These are phyloP conservation scores for Ogataea hybrid DNA, from an alignment of 1,139 yeast species.

Conservation along the genomic window DNA sequence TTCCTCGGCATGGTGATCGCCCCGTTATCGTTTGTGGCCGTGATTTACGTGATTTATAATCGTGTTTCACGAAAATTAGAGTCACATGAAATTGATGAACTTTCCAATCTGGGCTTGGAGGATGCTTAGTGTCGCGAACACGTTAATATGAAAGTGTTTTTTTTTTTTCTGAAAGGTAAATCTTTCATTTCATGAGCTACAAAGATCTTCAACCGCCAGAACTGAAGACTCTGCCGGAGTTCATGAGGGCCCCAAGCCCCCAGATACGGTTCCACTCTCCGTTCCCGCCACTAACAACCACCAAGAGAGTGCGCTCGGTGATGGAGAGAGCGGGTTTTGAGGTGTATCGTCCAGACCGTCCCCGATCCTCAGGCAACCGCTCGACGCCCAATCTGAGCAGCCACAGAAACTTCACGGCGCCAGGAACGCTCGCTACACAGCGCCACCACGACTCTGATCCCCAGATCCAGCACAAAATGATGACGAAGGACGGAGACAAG, in stretches of 20 bases:
- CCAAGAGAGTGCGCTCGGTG: slow-evolving; percentile 52
- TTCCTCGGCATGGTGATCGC: slow-evolving; percentile 62
- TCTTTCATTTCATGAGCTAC: slow-evolving; percentile 13
- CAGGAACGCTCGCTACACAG: slow-evolving; percentile 11
- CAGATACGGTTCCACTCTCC: slow-evolving; percentile 34
- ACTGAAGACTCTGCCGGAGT: slow-evolving; percentile 30
- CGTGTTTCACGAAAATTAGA: slow-evolving; percentile 50
- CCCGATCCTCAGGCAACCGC: slow-evolving; percentile 5
- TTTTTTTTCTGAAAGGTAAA: slow-evolving; percentile 2
- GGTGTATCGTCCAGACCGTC: slow-evolving; percentile 35
- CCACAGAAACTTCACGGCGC: slow-evolving; percentile 28
- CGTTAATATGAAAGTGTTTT: background rate
- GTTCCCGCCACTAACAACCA: slow-evolving; percentile 55
- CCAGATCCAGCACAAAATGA: slow-evolving; percentile 4
- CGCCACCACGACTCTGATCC: slow-evolving; percentile 18
- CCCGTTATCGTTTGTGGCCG: slow-evolving; percentile 49
- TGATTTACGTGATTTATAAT: slow-evolving; percentile 70
- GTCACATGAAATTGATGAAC: background rate
- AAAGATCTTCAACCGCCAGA: slow-evolving; percentile 18
- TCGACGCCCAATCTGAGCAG: slow-evolving; percentile 18
- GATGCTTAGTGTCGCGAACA: slow-evolving; percentile 5
- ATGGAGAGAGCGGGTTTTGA: slow-evolving; percentile 67
- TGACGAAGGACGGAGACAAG: slow-evolving; percentile 1
- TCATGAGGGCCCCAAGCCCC: slow-evolving; percentile 28
- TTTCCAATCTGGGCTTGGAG: slow-evolving; percentile 2